These are phyloP conservation scores for Immersiella caudata DNA, from an alignment of 495 filamentous ascomycete species.

Conservation along the genomic window DNA sequence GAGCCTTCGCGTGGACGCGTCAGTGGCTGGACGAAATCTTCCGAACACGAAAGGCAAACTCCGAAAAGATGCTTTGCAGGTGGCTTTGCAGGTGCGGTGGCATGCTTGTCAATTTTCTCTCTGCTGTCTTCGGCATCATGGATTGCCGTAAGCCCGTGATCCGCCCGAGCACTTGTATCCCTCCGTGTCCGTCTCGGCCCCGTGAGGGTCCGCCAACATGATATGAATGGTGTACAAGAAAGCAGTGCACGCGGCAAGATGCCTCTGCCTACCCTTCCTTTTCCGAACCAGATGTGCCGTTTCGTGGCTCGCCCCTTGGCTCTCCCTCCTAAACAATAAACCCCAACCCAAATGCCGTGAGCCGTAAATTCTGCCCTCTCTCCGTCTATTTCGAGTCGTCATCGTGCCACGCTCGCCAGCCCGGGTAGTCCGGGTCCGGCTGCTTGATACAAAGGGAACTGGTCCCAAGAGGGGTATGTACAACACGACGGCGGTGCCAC, in stretches of 20 bases:
- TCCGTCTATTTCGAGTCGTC: conserved; percentile 12
- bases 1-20: background rate
- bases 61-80: background rate
- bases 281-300: background rate
- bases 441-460: conserved; percentile 16
- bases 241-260: background rate
- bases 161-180: background rate
- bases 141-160: background rate
- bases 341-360: conserved; percentile 21
- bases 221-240: conserved; percentile 12
- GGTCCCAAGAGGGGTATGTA: conserved; percentile 17
- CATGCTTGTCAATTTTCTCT: background rate
- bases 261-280: background rate
- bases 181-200: conserved; percentile 1
- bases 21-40: background rate
- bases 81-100: background rate
- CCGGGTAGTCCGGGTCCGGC: background rate
- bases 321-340: background rate
- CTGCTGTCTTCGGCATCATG: background rate
- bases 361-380: conserved; percentile 6
- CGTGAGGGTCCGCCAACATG: background rate
- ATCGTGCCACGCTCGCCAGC: background rate
- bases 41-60: background rate
- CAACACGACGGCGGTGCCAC: conserved; percentile 8
- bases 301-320: background rate